Conservation (phyloP, 331 rosid species). For the Erythrophleum ivorense region DNA sequence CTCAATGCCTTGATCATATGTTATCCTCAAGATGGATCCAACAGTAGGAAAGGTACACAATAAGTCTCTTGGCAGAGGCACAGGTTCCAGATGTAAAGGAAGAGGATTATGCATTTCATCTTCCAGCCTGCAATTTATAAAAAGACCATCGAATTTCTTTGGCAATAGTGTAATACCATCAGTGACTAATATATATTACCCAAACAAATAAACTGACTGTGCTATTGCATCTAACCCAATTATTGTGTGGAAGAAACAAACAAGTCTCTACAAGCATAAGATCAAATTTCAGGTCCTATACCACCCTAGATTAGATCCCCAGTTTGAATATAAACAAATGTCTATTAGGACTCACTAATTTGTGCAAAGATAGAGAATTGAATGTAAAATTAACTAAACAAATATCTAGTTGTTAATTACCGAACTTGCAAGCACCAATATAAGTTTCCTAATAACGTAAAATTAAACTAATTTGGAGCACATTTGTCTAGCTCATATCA, state of each 20-base stretch:
- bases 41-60: slow-evolving; percentile 58
- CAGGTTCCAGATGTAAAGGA: slow-evolving; percentile 54
- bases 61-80: slow-evolving; percentile 51
- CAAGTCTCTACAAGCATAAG: background rate
- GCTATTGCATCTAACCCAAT: background rate
- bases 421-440: background rate
- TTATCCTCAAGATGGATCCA: slow-evolving; percentile 67
- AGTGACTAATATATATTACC: slow-evolving; percentile 14
- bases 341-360: background rate
- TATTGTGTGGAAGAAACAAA: background rate
- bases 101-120: slow-evolving; percentile 57
- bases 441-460: background rate
- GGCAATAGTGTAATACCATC: background rate
- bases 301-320: background rate
- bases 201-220: background rate
- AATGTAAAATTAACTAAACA: background rate
- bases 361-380: background rate
- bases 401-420: background rate
- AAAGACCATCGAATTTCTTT: slow-evolving; percentile 17
- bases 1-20: slow-evolving; percentile 40
- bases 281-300: background rate
- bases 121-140: slow-evolving; percentile 56
- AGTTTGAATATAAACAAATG: background rate
- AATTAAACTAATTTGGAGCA: background rate
- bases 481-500: background rate